Evolutionary conservation across 331 rosid species (phyloP).

Genomic region (Ulmus americana): DNA sequence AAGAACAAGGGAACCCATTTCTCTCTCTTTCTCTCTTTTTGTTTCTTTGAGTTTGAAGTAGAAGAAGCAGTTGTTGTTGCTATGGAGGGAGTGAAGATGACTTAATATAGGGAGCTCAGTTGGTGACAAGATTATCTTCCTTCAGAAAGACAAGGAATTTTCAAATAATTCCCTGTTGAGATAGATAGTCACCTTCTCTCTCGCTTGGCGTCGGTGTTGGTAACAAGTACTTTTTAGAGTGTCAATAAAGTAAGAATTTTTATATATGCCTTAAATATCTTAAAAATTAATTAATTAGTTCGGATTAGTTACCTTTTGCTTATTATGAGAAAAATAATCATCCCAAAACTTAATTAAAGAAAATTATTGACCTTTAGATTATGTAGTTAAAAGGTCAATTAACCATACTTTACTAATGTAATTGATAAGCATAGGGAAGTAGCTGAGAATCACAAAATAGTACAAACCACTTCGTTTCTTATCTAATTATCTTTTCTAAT

Average conservation of each 20-base stretch:
- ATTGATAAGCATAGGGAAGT: no score
- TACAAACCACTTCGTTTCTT: no score
- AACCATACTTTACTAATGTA: background rate
- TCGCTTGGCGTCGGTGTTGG: slow-evolving; percentile 41
- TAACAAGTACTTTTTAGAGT: slow-evolving; percentile 74
- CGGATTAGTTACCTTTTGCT: background rate
- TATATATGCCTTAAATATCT: background rate
- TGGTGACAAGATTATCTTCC: slow-evolving; percentile 4
- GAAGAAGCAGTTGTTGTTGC: background rate
- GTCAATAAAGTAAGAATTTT: slow-evolving; percentile 43
- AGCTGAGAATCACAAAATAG: no score
- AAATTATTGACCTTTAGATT: background rate
- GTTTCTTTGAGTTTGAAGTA: background rate
- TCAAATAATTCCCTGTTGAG: background rate
- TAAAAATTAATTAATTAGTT: background rate
- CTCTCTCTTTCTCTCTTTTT: background rate
- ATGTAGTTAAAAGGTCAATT: slow-evolving; percentile 24
- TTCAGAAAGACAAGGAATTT: background rate
- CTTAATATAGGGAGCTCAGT: slow-evolving; percentile 24
- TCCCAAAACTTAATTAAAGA: background rate
- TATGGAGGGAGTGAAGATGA: background rate
- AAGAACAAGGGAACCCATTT: slow-evolving; percentile 29
- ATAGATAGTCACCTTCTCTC: slow-evolving; percentile 22
- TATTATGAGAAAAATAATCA: background rate
- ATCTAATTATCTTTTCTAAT: no score